These are phyloP conservation scores for Xylaria digitata DNA, from an alignment of 2,329 filamentous ascomycete genomes.

Conservation along the genomic window DNA sequence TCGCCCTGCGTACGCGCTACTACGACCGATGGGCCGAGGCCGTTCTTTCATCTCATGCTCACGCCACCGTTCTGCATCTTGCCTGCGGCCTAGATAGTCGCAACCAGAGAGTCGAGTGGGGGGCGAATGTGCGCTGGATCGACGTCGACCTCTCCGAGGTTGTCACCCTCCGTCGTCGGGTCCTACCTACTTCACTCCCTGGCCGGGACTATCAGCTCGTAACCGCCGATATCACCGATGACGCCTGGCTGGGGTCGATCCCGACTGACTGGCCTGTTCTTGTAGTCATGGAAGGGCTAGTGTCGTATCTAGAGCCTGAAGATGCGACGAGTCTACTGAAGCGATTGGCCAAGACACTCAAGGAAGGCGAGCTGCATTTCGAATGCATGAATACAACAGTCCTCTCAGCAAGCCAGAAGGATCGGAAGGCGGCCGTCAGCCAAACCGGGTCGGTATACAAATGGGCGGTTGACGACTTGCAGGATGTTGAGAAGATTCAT, in stretches of 20 bases:
- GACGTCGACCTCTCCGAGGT: slow-evolving; percentile 53
- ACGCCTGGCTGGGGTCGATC: slow-evolving; percentile 48
- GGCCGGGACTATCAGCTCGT: slow-evolving; percentile 47
- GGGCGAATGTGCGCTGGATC: slow-evolving; percentile 48
- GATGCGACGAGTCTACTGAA: slow-evolving; percentile 43
- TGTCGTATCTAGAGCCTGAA: slow-evolving; percentile 48
- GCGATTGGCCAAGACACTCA: slow-evolving; percentile 45
- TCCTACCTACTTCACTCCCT: slow-evolving; percentile 41
- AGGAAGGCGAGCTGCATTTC: slow-evolving; percentile 46
- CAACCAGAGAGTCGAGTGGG: slow-evolving; percentile 44
- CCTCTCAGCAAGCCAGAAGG: slow-evolving; percentile 27
- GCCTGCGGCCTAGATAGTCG: slow-evolving; percentile 51
- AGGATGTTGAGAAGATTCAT: slow-evolving; percentile 41
- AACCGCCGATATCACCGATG: slow-evolving; percentile 43
- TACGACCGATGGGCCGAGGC: slow-evolving; percentile 45
- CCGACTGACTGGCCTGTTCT: slow-evolving; percentile 49
- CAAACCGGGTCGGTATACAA: slow-evolving; percentile 41
- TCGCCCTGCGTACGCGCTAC: slow-evolving; percentile 35
- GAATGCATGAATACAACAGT: slow-evolving; percentile 42
- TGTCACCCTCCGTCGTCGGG: slow-evolving; percentile 46
- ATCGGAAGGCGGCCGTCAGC: slow-evolving; percentile 29
- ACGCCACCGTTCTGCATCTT: slow-evolving; percentile 48
- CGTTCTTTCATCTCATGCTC: slow-evolving; percentile 44
- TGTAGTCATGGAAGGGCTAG: slow-evolving; percentile 51
- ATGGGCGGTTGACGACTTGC: slow-evolving; percentile 45